Evolutionary conservation across 2,329 filamentous ascomycete genomes (phyloP).

Genomic region (Helicocarpus griseus): DNA sequence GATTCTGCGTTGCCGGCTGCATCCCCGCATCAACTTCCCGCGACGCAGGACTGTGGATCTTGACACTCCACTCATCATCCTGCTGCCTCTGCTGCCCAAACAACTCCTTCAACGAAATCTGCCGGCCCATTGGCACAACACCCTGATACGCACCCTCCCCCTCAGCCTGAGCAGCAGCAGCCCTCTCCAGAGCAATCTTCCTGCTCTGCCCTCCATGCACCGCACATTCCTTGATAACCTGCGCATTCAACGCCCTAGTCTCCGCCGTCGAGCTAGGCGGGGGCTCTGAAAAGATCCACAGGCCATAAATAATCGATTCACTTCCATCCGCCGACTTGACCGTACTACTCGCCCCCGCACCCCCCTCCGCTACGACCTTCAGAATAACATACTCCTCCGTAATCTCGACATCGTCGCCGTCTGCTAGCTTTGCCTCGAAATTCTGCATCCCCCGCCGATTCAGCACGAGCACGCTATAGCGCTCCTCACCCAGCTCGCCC

Average conservation of each 20-base stretch:
- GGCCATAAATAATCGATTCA: conserved; percentile 40
- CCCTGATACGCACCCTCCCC: conserved; percentile 21
- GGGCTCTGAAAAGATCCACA: conserved; percentile 57
- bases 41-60: conserved; percentile 31
- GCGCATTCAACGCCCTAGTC: conserved; percentile 41
- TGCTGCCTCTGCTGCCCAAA: conserved; percentile 46
- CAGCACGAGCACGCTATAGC: conserved; percentile 56
- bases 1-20: conserved; percentile 7
- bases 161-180: conserved; percentile 26
- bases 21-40: conserved; percentile 7
- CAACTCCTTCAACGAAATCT: conserved; percentile 43
- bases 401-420: conserved; percentile 54
- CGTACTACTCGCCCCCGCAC: conserved; percentile 11
- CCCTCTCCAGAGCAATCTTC: conserved; percentile 32
- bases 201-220: conserved; percentile 41
- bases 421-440: conserved; percentile 53
- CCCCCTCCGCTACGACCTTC: conserved; percentile 32
- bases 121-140: conserved; percentile 41
- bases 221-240: conserved; percentile 47
- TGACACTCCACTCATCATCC: conserved; percentile 43
- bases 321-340: conserved; percentile 12
- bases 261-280: conserved; percentile 46
- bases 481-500: conserved; percentile 36
- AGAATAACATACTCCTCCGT: conserved; percentile 53
- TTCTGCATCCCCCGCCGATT: conserved; percentile 65